Evolutionary conservation across 2,329 filamentous ascomycete species (phyloP).

Genomic region (Xylaria sp.): DNA sequence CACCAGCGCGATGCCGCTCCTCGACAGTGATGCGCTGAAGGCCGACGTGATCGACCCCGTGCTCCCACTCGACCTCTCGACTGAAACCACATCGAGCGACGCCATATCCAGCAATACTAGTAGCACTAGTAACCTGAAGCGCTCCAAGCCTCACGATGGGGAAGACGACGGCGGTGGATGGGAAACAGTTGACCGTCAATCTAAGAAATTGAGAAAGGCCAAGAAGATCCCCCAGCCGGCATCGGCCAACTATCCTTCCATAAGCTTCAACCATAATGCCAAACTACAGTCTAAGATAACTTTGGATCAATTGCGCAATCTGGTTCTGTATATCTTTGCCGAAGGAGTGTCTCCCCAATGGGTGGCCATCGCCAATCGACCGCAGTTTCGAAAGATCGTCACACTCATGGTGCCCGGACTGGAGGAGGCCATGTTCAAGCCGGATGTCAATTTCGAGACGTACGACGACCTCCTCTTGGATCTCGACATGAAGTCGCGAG

Average conservation of each 20-base stretch:
- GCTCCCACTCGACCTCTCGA: slow-evolving; percentile 14
- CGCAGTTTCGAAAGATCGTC: slow-evolving; percentile 71
- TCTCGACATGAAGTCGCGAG: slow-evolving; percentile 31
- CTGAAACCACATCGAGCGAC: slow-evolving; percentile 20
- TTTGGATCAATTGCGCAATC: slow-evolving; percentile 56
- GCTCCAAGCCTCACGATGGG: slow-evolving; percentile 44
- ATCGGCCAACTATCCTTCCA: slow-evolving; percentile 54
- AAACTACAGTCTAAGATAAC: slow-evolving; percentile 58
- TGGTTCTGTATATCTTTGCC: slow-evolving; percentile 62
- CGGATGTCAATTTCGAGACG: slow-evolving; percentile 44
- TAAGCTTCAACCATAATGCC: slow-evolving; percentile 52
- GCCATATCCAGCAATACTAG: slow-evolving; percentile 19
- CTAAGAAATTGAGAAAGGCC: slow-evolving; percentile 46
- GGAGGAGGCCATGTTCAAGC: slow-evolving; percentile 83
- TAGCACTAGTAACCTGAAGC: slow-evolving; percentile 41
- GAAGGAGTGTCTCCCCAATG: slow-evolving; percentile 61
- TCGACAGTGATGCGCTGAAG: slow-evolving; percentile 8
- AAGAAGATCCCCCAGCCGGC: slow-evolving; percentile 56
- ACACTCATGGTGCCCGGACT: slow-evolving; percentile 88
- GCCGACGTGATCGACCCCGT: slow-evolving; percentile 7
- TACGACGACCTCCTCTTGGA: slow-evolving; percentile 38
- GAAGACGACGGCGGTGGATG: slow-evolving; percentile 40
- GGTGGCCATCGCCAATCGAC: slow-evolving; percentile 57
- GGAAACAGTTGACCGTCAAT: slow-evolving; percentile 48
- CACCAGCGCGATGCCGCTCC: slow-evolving; percentile 4